These are phyloP conservation scores for Talaromyces sp. DNA, from an alignment of 2,329 filamentous ascomycete species.

Conservation along the genomic window DNA sequence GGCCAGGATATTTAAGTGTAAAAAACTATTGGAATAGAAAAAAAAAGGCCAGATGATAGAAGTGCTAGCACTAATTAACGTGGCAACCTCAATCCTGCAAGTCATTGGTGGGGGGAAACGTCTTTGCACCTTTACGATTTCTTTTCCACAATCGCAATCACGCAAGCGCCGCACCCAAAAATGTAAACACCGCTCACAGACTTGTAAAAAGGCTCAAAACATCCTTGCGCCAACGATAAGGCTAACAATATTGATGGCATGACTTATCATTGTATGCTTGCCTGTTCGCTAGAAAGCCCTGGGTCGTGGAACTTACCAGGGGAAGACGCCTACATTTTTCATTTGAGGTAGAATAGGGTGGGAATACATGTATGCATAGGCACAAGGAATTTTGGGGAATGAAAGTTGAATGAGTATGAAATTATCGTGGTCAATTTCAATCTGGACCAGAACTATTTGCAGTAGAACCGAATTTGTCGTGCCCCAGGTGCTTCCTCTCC, in stretches of 20 bases:
- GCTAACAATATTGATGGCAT: neutral
- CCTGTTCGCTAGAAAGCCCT: neutral
- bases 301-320: neutral
- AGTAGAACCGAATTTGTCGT: neutral
- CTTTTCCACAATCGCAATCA: neutral
- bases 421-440: neutral
- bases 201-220: conserved; percentile 3
- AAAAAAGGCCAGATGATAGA: too few relatives aligned
- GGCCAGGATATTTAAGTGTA: too few relatives aligned
- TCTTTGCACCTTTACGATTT: conserved; percentile 9
- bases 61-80: too few relatives aligned
- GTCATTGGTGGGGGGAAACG: neutral
- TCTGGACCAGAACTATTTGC: neutral
- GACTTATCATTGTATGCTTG: neutral
- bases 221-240: neutral
- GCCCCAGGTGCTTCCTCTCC: neutral
- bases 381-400: neutral
- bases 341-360: neutral
- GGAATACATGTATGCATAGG: neutral
- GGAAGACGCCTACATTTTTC: neutral
- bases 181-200: conserved; percentile 4
- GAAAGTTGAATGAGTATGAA: neutral
- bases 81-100: neutral
- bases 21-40: too few relatives aligned
- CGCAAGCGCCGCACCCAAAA: conserved; percentile 2